Base-by-base conservation (phyloP, 495 filamentous ascomycete genomes). In the Chaetomium tenue region DNA sequence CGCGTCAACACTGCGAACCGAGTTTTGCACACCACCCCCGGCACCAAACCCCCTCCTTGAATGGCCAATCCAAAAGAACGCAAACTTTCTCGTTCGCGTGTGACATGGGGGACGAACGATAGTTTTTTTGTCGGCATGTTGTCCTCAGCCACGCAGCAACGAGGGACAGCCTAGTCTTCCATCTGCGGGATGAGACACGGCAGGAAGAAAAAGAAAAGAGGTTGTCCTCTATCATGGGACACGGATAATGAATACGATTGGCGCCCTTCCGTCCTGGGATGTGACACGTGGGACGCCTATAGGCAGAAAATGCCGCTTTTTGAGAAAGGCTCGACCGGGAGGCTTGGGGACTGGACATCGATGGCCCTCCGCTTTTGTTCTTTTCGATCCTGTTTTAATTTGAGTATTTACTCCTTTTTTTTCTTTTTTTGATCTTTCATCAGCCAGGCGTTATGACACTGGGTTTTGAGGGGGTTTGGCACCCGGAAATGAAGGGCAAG, bases 361-460 rank as follows among this genome's bases (percentile, higher is more conserved):
- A 18, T n/a, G 53, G 26, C 5, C 33, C 39, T n/a, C 33, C 33
- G n/a, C 30, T 23, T 18, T 26, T 16, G 22, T 55, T 55, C 33
- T 4, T 40, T 56, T 40, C n/a, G 18, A 37, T 56, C 33, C 30
- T 47, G 15, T 59, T 59, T 13, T 58, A 46, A 47, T 47, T 59
- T 1, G 11, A 4, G 40, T 28, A 25, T 16, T 20, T 13, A 20
- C 54, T 8, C 40, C 18, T 39, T 44, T 25, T 18, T 46, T 46
- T 33, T 8, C 40, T 26, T 39, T 44, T 25, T 18, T 46, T 46
- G 25, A 12, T 2, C 53, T 56, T 56, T 56, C 53, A 61, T 61
- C 47, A 61, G 58, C 58, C 46, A 61, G 58, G 58, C 58, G 58
- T 61, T 61, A n/a, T 61, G 58, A 39, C 46, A 61, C 20, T 47